These are phyloP conservation scores for Peniophora sp. DNA, from an alignment of 1,284 basidiomycete species.

Conservation along the genomic window DNA sequence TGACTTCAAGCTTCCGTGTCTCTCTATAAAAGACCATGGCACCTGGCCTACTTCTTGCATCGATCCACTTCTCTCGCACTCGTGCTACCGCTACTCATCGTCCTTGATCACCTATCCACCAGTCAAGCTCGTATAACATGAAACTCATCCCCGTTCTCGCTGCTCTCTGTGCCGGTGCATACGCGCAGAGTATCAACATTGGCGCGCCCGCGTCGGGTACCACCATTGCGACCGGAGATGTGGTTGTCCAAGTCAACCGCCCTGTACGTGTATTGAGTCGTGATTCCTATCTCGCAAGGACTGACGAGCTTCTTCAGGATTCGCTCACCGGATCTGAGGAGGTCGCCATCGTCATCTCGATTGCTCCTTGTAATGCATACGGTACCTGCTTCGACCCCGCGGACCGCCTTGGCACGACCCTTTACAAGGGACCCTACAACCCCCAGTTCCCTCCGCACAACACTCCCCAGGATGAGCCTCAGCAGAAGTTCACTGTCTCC, in stretches of 20 bases:
- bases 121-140: neutral
- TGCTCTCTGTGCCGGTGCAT: constrained; percentile 7
- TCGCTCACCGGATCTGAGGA: constrained; percentile 30
- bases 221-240: constrained; percentile 24
- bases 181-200: constrained; percentile 34
- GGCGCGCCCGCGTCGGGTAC: constrained; percentile 25
- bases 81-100: too few species aligned
- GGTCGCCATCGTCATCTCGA: constrained; percentile 33
- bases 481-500: constrained; percentile 42
- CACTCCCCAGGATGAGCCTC: constrained; percentile 21
- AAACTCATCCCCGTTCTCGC: neutral
- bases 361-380: constrained; percentile 23
- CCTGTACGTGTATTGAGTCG: constrained; percentile 34
- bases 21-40: constrained; percentile 13
- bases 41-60: too few species aligned
- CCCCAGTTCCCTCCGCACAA: constrained; percentile 23
- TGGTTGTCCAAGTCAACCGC: constrained; percentile 34
- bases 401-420: constrained; percentile 29
- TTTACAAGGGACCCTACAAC: constrained; percentile 37
- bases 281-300: neutral
- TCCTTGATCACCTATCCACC: too few species aligned
- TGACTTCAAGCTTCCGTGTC: neutral
- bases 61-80: too few species aligned
- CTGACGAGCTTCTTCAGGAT: constrained; percentile 21
- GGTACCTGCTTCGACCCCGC: constrained; percentile 22